A percentile compares a stretch with the other conserved stretches of the same genome.
These are phyloP conservation scores for Secale cereale DNA, from an alignment of 176 grass and related monocot species.

Conservation along the genomic window DNA sequence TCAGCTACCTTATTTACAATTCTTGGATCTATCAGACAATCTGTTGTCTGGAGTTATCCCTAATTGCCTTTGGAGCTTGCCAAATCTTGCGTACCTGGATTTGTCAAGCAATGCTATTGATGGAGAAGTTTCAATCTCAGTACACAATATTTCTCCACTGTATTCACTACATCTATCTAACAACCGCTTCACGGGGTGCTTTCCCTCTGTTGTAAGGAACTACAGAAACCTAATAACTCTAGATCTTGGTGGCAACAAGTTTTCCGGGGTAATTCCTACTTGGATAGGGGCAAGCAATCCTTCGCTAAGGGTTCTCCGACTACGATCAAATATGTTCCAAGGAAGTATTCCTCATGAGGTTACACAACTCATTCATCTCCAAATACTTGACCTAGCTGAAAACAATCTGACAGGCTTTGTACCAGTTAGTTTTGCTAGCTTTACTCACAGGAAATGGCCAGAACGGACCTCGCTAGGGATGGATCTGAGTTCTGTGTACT, in stretches of 20 bases:
- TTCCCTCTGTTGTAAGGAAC: not conserved
- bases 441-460: not conserved
- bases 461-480: no score
- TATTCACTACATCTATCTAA: not conserved
- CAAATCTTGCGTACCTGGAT: not conserved
- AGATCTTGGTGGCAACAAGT: not conserved
- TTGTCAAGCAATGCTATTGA: conserved; percentile 17
- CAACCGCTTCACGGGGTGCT: not conserved
- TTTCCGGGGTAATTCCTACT: not conserved
- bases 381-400: conserved; percentile 28
- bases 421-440: not conserved
- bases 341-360: conserved; percentile 25
- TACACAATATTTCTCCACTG: not conserved
- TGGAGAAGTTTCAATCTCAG: not conserved
- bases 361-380: not conserved
- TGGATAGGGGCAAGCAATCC: conserved; percentile 8
- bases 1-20: not conserved
- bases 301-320: not conserved
- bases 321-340: not conserved
- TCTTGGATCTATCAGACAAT: conserved; percentile 23
- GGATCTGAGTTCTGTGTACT: rapidly evolving
- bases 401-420: conserved; percentile 23
- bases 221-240: not conserved
- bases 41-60: conserved; percentile 26
- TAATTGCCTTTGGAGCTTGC: conserved; percentile 15